Evolutionary conservation across 768 basidiomycete species (phyloP), one percentile per base, ranked within the genome.

Genomic region (Kwoniella botswanensis): DNA sequence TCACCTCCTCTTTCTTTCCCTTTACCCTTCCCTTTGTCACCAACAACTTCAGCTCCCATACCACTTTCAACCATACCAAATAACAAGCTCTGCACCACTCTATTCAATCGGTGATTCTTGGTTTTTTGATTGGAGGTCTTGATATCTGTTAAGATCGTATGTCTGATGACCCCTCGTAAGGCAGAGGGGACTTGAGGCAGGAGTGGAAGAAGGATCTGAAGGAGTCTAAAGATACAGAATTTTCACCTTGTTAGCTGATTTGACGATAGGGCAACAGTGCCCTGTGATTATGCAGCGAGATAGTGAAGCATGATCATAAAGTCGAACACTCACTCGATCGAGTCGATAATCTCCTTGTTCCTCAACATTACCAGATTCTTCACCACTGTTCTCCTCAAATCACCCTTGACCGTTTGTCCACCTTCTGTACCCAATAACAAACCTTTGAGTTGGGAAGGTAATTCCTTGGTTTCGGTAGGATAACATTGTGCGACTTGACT

Each of bases 61-160:
- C 94, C 94, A 50, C 91, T 89, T 83, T 97, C 95, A 9, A 98
- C 89, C 95, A 98, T 98, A 55, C 89, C 88, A 82, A 98, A 98
- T 41, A 98, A 86, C 88, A 98, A 92, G 13, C 93, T 90, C 81
- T 99, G 97, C 0, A 99, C 93, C 22, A 94, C 91, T 46, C 93
- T 89, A 81, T 99, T 99, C 29, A 99, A 89, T 82, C 96, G 95
- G 85, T 97, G 94, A 79, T 98, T 97, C 82, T 92, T 93, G 52
- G 91, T 87, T 65, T 89, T 90, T 43, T 89, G 84, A 82, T 99
- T 99, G 53, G 96, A 94, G 1, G 91, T 92, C 73, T 90, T 89
- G 71, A 99, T 93, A 76, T 98, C 97, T 12, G 92, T 90, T 22
- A 98, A 87, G 80, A 99, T 98, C 7, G 94, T 97, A n/a, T 90